Evolutionary conservation across 345 rosid genomes (phyloP).

Genomic region (Syzygium oleosum): DNA sequence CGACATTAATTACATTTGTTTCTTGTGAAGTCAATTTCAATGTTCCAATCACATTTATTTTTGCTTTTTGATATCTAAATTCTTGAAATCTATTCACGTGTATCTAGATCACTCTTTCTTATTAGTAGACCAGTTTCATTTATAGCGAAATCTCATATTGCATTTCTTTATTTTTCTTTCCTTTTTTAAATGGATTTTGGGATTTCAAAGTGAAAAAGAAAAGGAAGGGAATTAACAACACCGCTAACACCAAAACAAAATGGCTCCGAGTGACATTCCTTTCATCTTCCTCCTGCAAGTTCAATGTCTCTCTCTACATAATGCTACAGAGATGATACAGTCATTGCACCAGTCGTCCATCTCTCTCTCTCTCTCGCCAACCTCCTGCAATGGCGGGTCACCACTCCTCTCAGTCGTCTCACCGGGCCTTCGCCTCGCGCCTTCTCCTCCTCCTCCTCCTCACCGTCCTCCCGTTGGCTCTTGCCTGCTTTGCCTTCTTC

Average conservation of each 20-base stretch:
- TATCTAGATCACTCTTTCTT: not conserved
- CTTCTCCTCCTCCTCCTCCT: conserved; percentile 20
- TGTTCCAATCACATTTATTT: not conserved
- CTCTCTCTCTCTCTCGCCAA: no score
- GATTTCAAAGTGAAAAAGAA: not conserved
- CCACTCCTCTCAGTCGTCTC: no score
- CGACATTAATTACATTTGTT: not conserved
- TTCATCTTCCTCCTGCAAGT: not conserved
- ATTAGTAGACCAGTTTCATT: not conserved
- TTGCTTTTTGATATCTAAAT: not conserved
- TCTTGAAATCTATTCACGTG: not conserved
- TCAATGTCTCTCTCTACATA: not conserved
- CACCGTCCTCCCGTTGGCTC: conserved; percentile 31
- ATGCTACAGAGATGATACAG: not conserved
- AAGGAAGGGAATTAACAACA: not conserved
- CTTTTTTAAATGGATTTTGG: not conserved
- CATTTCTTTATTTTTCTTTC: not conserved
- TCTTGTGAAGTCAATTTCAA: not conserved
- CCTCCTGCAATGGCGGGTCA: conserved; percentile 27
- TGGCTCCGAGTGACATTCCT: not conserved
- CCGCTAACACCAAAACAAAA: not conserved
- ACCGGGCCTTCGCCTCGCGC: not conserved
- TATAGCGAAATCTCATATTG: no score
- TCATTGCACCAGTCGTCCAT: not conserved
- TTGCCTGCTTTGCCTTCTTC: conserved; percentile 39